Base-by-base conservation (phyloP, 345 rosid species). In the Bretschneidera sinensis region DNA sequence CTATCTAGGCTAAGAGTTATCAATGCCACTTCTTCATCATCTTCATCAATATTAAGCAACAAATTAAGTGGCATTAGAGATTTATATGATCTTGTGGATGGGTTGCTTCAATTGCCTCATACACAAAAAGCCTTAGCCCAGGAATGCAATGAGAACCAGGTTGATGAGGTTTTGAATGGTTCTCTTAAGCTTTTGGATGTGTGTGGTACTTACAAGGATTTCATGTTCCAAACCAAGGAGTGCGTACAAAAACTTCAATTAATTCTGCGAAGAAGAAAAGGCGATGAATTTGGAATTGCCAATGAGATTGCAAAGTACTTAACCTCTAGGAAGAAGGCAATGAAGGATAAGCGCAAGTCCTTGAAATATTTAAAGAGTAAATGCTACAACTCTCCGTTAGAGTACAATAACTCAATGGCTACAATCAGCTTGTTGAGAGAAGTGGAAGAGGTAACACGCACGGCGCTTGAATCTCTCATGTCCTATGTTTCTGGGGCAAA, bases 131-230 rank as follows among this genome's bases (percentile, higher is more conserved):
- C 51, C 48, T 43, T 81, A 3, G 24, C 71, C 57, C 74, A 78
- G 35, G 72, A 72, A 20, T 59, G n/a, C n/a, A 73, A 52, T 0
- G n/a, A 5, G n/a, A 55, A 48, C 20, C 21, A 0, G 8, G 65
- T 72, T 1, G 78, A 77, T 21, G 67, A 69, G 61, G 45, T 73
- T 20, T 48, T 79, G 56, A 69, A 75, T 51, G 75, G 71, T 59
- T 74, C 86, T 23, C 72, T 78, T 16, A 23, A 33, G 43, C 34
- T 81, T 66, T 55, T 79, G 55, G 83, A 76, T 48, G 45, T 71
- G 4, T 78, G 79, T 20, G 61, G 55, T 25, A 47, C 25, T 0
- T 17, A 70, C 51, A 65, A 63, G 47, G 79, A 68, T 66, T 70
- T 64, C n/a, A 61, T 75, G 49, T 20, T 64, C 43, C 71, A 62